Conservation (phyloP, 805 yeast genomes). For the Wickerhamomyces queroliae region DNA sequence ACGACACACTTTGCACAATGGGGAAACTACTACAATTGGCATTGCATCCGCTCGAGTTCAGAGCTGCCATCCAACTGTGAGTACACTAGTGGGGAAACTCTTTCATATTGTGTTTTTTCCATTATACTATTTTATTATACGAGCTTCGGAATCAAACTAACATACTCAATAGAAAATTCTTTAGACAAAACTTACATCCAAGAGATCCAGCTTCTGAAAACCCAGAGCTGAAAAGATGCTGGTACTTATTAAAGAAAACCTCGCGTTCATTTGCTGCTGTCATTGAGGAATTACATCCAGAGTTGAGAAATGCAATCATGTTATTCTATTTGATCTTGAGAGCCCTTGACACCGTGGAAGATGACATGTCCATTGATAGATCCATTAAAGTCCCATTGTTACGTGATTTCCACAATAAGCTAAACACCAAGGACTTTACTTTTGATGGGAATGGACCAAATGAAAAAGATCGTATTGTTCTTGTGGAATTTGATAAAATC, state of each 20-base stretch:
- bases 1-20: too few relatives aligned
- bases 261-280: slow-evolving; percentile 96
- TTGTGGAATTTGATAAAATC: slow-evolving; percentile 71
- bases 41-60: slow-evolving; percentile 66
- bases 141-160: too few relatives aligned
- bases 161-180: slow-evolving; percentile 13
- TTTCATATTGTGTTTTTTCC: too few relatives aligned
- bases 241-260: slow-evolving; percentile 56
- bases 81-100: slow-evolving; percentile 12
- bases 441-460: slow-evolving; percentile 68
- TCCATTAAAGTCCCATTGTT: slow-evolving; percentile 69
- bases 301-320: slow-evolving; percentile 74
- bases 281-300: slow-evolving; percentile 86
- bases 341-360: slow-evolving; percentile 94
- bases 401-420: slow-evolving; percentile 58
- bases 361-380: slow-evolving; percentile 83
- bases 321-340: slow-evolving; percentile 80
- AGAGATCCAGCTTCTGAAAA: slow-evolving; percentile 29
- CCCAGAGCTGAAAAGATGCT: slow-evolving; percentile 55
- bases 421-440: slow-evolving; percentile 70
- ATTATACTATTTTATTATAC: too few relatives aligned
- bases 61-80: slow-evolving; percentile 58
- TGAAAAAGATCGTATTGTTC: slow-evolving; percentile 77
- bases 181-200: slow-evolving; percentile 34
- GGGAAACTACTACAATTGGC: slow-evolving; percentile 55